These are phyloP conservation scores for Letharia columbiana DNA, from an alignment of 495 filamentous ascomycete genomes.

Conservation along the genomic window DNA sequence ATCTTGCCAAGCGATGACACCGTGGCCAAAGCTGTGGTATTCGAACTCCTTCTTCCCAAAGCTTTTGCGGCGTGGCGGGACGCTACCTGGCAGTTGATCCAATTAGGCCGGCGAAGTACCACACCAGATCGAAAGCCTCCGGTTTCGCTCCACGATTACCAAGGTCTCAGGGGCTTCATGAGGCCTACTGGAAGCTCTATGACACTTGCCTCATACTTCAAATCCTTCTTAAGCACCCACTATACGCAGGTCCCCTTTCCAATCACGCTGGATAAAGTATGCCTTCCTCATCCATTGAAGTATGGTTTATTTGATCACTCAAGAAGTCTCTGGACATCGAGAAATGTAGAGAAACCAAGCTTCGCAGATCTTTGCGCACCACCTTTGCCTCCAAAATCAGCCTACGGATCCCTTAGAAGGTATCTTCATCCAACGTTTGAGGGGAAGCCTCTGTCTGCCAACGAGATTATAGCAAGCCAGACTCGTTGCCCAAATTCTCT, in stretches of 20 bases:
- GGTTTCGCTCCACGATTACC: background rate
- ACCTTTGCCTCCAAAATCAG: conserved; percentile 24
- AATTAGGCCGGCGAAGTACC: background rate
- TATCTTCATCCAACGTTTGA: conserved; percentile 21
- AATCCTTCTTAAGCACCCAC: conserved; percentile 32
- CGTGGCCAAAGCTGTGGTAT: conserved; percentile 31
- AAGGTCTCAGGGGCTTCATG: background rate
- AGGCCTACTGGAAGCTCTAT: conserved; percentile 16
- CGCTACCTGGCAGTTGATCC: conserved; percentile 36
- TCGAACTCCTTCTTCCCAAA: conserved; percentile 37
- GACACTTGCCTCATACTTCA: conserved; percentile 33
- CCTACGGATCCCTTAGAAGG: conserved; percentile 21
- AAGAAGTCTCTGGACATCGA: conserved; percentile 23
- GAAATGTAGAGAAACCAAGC: conserved; percentile 21
- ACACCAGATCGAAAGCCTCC: conserved; percentile 1
- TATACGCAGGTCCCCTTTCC: conserved; percentile 28
- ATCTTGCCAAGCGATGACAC: conserved; percentile 34
- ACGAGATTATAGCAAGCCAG: conserved; percentile 48
- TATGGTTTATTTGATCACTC: conserved; percentile 29
- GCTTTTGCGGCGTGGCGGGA: conserved; percentile 38
- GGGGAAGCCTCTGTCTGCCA: conserved; percentile 40
- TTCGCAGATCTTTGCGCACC: conserved; percentile 29
- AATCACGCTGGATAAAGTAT: conserved; percentile 26
- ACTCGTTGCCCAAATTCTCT: conserved; percentile 39
- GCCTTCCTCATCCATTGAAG: conserved; percentile 26